Evolutionary conservation across 2,329 filamentous ascomycete species (phyloP).

Genomic region (Arthrobotrys sphaeroides): DNA sequence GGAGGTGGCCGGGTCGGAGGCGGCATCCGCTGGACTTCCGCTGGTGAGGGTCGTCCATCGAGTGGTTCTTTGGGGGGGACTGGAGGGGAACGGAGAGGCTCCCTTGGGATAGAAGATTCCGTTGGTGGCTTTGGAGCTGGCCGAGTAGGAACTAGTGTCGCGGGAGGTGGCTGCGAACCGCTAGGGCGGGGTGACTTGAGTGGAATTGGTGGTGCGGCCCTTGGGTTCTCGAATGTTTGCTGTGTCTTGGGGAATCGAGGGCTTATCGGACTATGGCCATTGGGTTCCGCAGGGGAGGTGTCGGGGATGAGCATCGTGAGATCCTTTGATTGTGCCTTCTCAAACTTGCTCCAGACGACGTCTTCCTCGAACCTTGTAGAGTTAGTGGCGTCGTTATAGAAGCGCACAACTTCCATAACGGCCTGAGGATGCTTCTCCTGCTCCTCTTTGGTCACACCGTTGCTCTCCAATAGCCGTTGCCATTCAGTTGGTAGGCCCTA

Average conservation of each 20-base stretch:
- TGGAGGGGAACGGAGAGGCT: constrained; percentile 69
- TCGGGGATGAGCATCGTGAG: constrained; percentile 62
- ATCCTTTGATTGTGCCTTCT: constrained; percentile 74
- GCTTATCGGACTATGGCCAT: constrained; percentile 53
- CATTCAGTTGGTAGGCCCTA: constrained; percentile 91
- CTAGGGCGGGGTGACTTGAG: constrained; percentile 63
- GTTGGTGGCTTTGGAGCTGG: constrained; percentile 88
- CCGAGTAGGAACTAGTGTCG: constrained; percentile 75
- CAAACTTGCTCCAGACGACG: constrained; percentile 94
- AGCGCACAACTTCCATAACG: constrained; percentile 92
- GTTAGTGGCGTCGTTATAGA: constrained; percentile 94
- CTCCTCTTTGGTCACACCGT: constrained; percentile 94
- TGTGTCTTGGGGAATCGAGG: constrained; percentile 42
- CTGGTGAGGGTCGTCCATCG: constrained; percentile 38
- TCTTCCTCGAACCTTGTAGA: constrained; percentile 74
- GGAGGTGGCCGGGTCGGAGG: constrained; percentile 46
- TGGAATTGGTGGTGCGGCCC: constrained; percentile 89
- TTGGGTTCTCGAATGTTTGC: constrained; percentile 90
- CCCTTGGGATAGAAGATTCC: constrained; percentile 61
- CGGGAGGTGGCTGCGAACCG: constrained; percentile 61
- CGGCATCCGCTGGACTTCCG: constrained; percentile 39
- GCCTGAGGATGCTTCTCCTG: constrained; percentile 95
- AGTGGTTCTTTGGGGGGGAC: constrained; percentile 65
- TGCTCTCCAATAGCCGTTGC: constrained; percentile 94
- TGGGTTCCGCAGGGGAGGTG: constrained; percentile 57